A percentile compares a stretch with the other conserved stretches of the same genome.
Conservation (phyloP, 768 basidiomycete species). For the Goffeauzyma gilvescens region DNA sequence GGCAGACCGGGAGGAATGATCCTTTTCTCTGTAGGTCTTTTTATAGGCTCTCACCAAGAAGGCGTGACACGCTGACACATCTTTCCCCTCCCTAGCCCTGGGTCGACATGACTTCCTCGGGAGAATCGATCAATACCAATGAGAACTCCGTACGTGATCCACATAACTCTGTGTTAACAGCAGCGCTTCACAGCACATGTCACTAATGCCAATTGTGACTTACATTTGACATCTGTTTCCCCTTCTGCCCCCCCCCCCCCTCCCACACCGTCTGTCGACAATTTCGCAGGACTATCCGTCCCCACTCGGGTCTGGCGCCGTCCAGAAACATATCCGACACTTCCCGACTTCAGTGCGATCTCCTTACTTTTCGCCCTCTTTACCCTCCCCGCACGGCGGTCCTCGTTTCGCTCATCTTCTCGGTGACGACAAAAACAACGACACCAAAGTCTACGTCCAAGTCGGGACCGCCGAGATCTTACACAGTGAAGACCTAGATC, state of each 20-base stretch:
- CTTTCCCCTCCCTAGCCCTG: no score
- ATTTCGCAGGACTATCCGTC: constrained; percentile 8
- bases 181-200: not conserved
- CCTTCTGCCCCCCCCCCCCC: not conserved
- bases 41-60: not conserved
- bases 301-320: constrained; percentile 12
- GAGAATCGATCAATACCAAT: constrained; percentile 3
- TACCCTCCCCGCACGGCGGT: constrained; percentile 8
- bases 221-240: not conserved
- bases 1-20: constrained; percentile 8
- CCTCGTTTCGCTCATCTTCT: constrained; percentile 15
- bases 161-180: not conserved
- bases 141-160: constrained; percentile 1
- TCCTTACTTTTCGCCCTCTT: constrained; percentile 18
- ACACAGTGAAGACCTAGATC: constrained; percentile 12
- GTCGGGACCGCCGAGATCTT: constrained; percentile 21
- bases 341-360: constrained; percentile 13
- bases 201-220: not conserved
- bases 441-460: constrained; percentile 17
- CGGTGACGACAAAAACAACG: not conserved
- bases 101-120: constrained; percentile 9
- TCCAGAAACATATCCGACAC: constrained; percentile 19
- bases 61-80: no score
- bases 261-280: not conserved
- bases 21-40: constrained; percentile 6